Percentiles rank a stretch among this genome's conserved stretches.
These are phyloP conservation scores for Myriosclerotinia duriaeana DNA, from an alignment of 2,329 filamentous ascomycete species.

Conservation along the genomic window DNA sequence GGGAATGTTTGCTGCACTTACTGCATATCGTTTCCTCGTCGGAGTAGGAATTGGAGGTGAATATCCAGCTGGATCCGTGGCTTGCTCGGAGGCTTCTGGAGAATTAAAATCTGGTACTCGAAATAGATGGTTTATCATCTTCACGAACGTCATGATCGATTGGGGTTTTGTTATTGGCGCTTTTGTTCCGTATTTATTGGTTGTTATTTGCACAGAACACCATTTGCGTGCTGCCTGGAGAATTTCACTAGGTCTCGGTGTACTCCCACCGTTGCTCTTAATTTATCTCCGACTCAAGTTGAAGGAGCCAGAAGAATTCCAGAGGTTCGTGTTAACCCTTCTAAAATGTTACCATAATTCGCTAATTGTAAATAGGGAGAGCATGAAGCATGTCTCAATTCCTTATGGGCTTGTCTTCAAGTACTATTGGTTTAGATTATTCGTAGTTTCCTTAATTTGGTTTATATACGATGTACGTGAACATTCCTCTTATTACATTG, in stretches of 20 bases:
- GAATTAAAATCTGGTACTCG: constrained; percentile 77
- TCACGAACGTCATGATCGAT: constrained; percentile 87
- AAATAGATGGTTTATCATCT: constrained; percentile 90
- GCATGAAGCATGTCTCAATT: constrained; percentile 47
- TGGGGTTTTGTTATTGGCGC: constrained; percentile 73
- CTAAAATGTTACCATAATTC: neutral
- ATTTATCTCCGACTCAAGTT: constrained; percentile 71
- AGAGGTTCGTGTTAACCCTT: constrained; percentile 37
- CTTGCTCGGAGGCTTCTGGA: constrained; percentile 78
- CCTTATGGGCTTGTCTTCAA: constrained; percentile 56
- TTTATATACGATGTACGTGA: constrained; percentile 71
- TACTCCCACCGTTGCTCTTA: constrained; percentile 72
- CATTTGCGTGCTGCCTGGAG: constrained; percentile 79
- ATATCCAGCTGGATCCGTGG: constrained; percentile 81
- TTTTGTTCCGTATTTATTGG: constrained; percentile 69
- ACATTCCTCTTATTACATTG: neutral
- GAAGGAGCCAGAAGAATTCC: constrained; percentile 76
- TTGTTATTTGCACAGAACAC: constrained; percentile 51
- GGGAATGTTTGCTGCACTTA: constrained; percentile 75
- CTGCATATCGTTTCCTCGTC: constrained; percentile 78
- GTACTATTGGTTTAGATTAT: constrained; percentile 74
- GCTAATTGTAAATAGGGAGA: constrained; percentile 35
- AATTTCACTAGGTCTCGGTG: constrained; percentile 72
- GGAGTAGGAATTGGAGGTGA: constrained; percentile 72
- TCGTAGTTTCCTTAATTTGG: constrained; percentile 73